phyloP scores from a whole-genome alignment of 1,284 basidiomycete species.

The Mycosarcoma mackinlayi region DNA sequence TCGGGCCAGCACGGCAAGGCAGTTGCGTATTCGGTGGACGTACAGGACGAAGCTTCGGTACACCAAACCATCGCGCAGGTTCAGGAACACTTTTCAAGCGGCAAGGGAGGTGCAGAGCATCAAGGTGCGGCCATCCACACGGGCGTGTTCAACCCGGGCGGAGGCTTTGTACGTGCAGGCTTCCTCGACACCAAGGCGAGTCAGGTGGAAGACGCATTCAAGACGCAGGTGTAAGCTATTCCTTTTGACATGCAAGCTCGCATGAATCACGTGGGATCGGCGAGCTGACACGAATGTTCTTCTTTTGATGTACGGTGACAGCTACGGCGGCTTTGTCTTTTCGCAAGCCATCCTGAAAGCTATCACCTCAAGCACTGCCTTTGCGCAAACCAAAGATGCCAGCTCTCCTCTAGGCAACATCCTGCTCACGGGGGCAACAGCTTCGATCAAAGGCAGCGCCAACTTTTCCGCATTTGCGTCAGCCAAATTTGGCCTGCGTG shows the following conservation, averaged over 20 bases:
- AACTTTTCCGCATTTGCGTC: conserved; percentile 46
- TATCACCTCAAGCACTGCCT: conserved; percentile 29
- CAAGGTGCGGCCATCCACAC: conserved; percentile 37
- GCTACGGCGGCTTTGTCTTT: conserved; percentile 41
- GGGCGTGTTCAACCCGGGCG: conserved; percentile 46
- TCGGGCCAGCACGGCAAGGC: conserved; percentile 21
- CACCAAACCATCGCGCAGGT: conserved; percentile 23
- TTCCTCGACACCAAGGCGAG: conserved; percentile 46
- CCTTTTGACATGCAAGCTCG: no score
- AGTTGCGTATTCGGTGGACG: conserved; percentile 37
- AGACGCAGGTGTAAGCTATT: conserved; percentile 46
- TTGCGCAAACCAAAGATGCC: conserved; percentile 3
- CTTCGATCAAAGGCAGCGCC: conserved; percentile 47
- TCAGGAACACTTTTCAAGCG: conserved; percentile 27
- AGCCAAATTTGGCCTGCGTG: conserved; percentile 48
- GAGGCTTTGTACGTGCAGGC: conserved; percentile 30
- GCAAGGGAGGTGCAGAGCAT: conserved; percentile 28
- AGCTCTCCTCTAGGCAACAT: conserved; percentile 30
- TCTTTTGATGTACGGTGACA: neutral
- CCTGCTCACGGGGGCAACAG: conserved; percentile 46
- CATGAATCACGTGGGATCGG: no score
- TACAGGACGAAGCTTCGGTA: conserved; percentile 33
- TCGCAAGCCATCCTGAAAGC: conserved; percentile 41
- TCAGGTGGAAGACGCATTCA: conserved; percentile 42
- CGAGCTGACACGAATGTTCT: neutral